Conservation (phyloP, 345 rosid species). For the Nasturtium officinale region DNA sequence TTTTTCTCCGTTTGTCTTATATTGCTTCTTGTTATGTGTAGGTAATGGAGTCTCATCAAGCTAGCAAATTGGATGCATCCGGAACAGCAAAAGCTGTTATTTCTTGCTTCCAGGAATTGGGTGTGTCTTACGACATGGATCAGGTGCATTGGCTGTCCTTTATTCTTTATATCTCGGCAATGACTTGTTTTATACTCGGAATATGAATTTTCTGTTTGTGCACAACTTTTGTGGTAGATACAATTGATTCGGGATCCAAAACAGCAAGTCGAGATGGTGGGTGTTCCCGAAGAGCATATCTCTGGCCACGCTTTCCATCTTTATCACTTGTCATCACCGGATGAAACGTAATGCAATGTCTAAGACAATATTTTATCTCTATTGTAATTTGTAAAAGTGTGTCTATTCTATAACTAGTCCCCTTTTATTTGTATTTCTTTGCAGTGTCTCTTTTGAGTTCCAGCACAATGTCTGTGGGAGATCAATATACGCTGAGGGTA, state of each 20-base stretch:
- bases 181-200: neutral
- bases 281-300: conserved; percentile 85
- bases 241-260: conserved; percentile 84
- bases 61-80: conserved; percentile 85
- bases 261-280: conserved; percentile 83
- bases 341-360: conserved; percentile 63
- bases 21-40: conserved; percentile 34
- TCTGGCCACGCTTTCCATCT: conserved; percentile 92
- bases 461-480: conserved; percentile 97
- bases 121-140: conserved; percentile 78
- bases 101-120: conserved; percentile 89
- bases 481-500: conserved; percentile 94
- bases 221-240: conserved; percentile 49
- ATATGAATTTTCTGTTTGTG: conserved; percentile 3
- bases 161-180: neutral
- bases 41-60: conserved; percentile 98
- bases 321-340: conserved; percentile 88
- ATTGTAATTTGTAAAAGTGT: neutral
- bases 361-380: conserved; percentile 1
- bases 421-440: neutral
- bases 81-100: conserved; percentile 98
- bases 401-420: conserved; percentile 9
- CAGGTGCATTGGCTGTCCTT: conserved; percentile 50
- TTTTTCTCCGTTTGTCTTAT: neutral
- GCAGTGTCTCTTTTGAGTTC: conserved; percentile 93